Evolutionary conservation across 305 asterid genomes (phyloP).

Genomic region (Vinca major): DNA sequence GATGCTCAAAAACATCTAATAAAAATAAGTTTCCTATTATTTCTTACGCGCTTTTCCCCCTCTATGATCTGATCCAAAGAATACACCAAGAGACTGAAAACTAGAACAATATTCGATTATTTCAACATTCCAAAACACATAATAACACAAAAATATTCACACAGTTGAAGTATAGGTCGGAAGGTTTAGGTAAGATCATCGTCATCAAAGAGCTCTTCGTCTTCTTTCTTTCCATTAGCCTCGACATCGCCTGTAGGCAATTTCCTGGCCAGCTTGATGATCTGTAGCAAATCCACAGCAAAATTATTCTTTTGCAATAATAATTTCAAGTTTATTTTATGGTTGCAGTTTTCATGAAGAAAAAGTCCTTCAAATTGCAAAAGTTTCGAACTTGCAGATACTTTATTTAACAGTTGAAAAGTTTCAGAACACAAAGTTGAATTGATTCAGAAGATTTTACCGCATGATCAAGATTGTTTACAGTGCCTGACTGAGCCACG

Average conservation of each 20-base stretch:
- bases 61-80: neutral
- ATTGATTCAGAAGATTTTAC: slow-evolving; percentile 30
- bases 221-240: slow-evolving; percentile 34
- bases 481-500: slow-evolving; percentile 62
- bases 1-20: neutral
- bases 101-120: neutral
- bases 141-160: slow-evolving; percentile 9
- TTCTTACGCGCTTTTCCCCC: neutral
- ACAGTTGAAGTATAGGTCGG: neutral
- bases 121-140: neutral
- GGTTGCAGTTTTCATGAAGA: neutral
- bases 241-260: slow-evolving; percentile 83
- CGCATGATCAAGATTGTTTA: slow-evolving; percentile 75
- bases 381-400: neutral
- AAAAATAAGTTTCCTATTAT: neutral
- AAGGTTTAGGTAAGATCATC: slow-evolving; percentile 67
- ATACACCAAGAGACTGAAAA: slow-evolving; percentile 4
- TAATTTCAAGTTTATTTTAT: no score
- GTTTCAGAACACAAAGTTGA: neutral
- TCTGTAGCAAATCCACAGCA: slow-evolving; percentile 30
- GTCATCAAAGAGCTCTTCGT: slow-evolving; percentile 67
- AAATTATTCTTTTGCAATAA: neutral
- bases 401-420: neutral
- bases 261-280: slow-evolving; percentile 84
- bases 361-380: neutral